Conservation (phyloP, 2,329 filamentous ascomycete genomes). For the Aureobasidium melanogenum region DNA sequence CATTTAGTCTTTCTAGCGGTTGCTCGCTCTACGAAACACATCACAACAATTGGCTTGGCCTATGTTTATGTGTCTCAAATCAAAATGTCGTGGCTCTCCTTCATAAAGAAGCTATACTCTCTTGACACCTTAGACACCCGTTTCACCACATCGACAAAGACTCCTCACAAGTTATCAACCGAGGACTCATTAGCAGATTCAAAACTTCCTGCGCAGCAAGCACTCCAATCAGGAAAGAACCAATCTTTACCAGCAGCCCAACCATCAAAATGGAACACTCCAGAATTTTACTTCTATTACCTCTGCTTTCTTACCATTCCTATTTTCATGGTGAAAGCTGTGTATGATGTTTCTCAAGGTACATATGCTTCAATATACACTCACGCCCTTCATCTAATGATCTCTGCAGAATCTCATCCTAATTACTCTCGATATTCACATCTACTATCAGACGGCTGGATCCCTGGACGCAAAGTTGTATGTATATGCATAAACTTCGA, state of each 20-base stretch:
- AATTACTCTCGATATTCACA: conserved; percentile 66
- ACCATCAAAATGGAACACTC: conserved; percentile 72
- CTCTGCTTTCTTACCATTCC: conserved; percentile 68
- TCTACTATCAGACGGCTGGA: conserved; percentile 74
- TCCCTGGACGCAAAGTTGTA: conserved; percentile 83
- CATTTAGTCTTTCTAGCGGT: too few relatives aligned
- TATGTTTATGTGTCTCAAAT: background rate
- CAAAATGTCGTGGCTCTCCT: conserved; percentile 18
- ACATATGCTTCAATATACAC: conserved; percentile 12
- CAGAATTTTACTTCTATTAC: conserved; percentile 79
- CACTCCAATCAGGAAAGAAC: conserved; percentile 22
- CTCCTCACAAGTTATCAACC: conserved; percentile 37
- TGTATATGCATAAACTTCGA: conserved; percentile 14
- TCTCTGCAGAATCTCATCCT: conserved; percentile 60
- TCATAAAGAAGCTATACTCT: conserved; percentile 49
- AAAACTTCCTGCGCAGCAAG: conserved; percentile 18
- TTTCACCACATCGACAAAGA: conserved; percentile 60
- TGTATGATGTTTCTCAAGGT: conserved; percentile 79
- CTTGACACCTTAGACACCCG: conserved; percentile 62
- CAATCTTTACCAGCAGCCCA: conserved; percentile 32
- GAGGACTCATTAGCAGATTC: conserved; percentile 10
- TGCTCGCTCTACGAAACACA: too few relatives aligned
- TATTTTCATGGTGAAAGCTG: conserved; percentile 77
- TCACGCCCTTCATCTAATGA: background rate
- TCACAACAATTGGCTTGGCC: too few relatives aligned